Evolutionary conservation across 2,329 filamentous ascomycete genomes (phyloP).

Genomic region (Grosmannia serpens): DNA sequence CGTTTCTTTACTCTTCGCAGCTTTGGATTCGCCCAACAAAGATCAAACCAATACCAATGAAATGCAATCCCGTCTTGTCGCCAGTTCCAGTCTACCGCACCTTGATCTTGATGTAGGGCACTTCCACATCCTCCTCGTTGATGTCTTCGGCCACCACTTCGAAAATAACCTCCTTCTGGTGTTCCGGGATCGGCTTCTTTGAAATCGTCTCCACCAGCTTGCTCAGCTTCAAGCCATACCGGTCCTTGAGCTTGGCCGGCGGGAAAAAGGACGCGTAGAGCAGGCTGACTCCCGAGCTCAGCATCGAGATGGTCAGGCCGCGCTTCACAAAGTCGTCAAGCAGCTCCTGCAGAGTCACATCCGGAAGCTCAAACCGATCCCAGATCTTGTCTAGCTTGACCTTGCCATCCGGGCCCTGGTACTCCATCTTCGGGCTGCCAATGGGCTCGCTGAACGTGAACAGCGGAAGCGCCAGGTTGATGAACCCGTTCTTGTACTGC

Average conservation of each 20-base stretch:
- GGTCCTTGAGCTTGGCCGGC: constrained; percentile 65
- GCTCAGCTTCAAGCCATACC: constrained; percentile 73
- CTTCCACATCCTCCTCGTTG: constrained; percentile 86
- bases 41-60: neutral
- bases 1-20: neutral
- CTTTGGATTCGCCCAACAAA: neutral
- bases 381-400: constrained; percentile 91
- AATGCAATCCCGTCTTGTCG: neutral
- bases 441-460: constrained; percentile 98
- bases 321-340: constrained; percentile 69
- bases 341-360: constrained; percentile 78
- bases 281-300: constrained; percentile 93
- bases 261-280: constrained; percentile 92
- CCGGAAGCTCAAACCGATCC: constrained; percentile 87
- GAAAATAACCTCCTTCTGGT: constrained; percentile 93
- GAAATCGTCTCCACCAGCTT: constrained; percentile 79
- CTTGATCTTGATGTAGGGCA: constrained; percentile 91
- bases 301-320: constrained; percentile 78
- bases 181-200: constrained; percentile 80
- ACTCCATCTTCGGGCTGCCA: constrained; percentile 82
- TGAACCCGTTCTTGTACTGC: constrained; percentile 98
- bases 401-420: constrained; percentile 65
- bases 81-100: constrained; percentile 26
- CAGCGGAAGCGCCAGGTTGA: constrained; percentile 93
- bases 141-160: constrained; percentile 88